Conservation (phyloP, 306 rosid genomes). For the Lithocarpus polystachyus region DNA sequence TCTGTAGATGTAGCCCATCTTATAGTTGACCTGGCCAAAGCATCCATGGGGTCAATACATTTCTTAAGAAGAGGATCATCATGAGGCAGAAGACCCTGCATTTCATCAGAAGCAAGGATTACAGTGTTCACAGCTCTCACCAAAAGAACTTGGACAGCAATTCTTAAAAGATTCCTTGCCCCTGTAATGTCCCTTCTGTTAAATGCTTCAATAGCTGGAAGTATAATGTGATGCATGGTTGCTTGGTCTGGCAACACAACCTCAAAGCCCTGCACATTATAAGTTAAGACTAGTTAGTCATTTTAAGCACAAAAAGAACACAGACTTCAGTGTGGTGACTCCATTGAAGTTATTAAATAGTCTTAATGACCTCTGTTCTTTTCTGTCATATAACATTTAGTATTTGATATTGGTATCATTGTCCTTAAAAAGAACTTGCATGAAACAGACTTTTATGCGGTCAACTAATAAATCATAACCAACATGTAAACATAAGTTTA, state of each 20-base stretch:
- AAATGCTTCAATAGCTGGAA: constrained; percentile 46
- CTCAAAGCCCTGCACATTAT: constrained; percentile 19
- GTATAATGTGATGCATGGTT: constrained; percentile 11
- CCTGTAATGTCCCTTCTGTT: constrained; percentile 44
- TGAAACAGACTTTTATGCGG: no score
- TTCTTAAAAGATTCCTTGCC: constrained; percentile 48
- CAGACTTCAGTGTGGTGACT: neutral
- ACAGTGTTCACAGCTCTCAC: constrained; percentile 42
- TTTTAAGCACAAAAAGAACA: neutral
- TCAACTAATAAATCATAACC: no score
- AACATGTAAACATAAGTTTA: no score
- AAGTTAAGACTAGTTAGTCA: neutral
- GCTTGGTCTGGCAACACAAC: constrained; percentile 17
- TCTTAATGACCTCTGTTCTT: neutral
- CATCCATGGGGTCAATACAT: constrained; percentile 52
- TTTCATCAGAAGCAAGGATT: constrained; percentile 48
- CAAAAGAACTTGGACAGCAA: constrained; percentile 44
- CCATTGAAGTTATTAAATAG: neutral
- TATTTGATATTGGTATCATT: neutral
- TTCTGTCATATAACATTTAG: no score
- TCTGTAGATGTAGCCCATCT: constrained; percentile 42
- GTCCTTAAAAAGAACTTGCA: neutral
- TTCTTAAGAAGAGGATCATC: constrained; percentile 49
- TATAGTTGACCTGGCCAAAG: constrained; percentile 48
- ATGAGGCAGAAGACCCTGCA: constrained; percentile 44